These are phyloP conservation scores for Quercus berberidifolia DNA, from an alignment of 306 rosid species.

Conservation along the genomic window DNA sequence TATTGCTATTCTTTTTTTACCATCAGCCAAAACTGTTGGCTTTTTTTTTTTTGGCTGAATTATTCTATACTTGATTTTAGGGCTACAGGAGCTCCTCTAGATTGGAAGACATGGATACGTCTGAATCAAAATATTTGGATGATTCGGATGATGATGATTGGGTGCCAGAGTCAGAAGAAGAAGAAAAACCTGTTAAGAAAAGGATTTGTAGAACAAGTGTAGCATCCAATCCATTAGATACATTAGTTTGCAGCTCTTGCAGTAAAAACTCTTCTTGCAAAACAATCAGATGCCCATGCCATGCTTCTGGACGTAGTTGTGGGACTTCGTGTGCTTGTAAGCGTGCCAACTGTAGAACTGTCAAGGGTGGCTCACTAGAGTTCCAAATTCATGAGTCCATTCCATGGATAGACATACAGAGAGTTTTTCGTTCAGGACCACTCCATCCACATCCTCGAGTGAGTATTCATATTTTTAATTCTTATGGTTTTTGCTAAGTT, in stretches of 20 bases:
- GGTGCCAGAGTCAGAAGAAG: constrained; percentile 9
- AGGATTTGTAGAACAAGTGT: constrained; percentile 35
- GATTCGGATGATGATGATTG: constrained; percentile 45
- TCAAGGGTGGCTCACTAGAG: too few relatives aligned
- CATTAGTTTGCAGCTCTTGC: constrained; percentile 55
- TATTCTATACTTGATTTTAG: constrained; percentile 30
- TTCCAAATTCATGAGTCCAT: not conserved
- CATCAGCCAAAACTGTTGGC: not conserved
- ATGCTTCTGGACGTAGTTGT: constrained; percentile 41
- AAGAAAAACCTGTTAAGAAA: constrained; percentile 16
- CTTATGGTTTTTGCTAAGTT: not conserved
- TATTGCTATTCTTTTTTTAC: too few relatives aligned
- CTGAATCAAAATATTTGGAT: constrained; percentile 55
- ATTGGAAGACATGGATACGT: constrained; percentile 76
- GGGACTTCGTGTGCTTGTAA: constrained; percentile 65
- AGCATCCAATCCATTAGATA: constrained; percentile 18
- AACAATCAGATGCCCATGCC: constrained; percentile 64
- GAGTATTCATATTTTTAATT: constrained; percentile 3
- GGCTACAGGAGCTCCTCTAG: constrained; percentile 47
- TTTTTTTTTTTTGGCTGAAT: not conserved
- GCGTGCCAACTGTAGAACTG: constrained; percentile 46
- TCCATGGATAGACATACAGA: constrained; percentile 76
- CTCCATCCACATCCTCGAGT: constrained; percentile 94
- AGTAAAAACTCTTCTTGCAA: constrained; percentile 62
- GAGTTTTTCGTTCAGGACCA: constrained; percentile 72